phyloP scores from a whole-genome alignment of 352 stramenopile species.

The Phytophthora litchii region DNA sequence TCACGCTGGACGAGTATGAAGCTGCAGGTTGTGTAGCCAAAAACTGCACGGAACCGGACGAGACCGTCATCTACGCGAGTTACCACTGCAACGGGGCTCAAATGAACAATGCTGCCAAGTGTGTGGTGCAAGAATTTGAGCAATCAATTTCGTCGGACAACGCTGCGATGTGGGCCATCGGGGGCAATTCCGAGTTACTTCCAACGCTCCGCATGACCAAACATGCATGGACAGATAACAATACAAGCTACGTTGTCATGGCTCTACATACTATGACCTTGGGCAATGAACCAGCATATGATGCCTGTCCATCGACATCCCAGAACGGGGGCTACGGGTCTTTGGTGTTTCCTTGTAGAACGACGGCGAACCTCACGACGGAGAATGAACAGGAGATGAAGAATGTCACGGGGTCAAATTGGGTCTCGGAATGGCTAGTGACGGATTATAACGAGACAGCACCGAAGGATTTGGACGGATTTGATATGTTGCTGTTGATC shows the following conservation, averaged over 20 bases:
- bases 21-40: conserved; percentile 14
- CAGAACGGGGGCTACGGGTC: conserved; percentile 31
- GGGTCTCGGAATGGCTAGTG: conserved; percentile 38
- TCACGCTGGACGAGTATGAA: conserved; percentile 30
- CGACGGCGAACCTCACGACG: conserved; percentile 14
- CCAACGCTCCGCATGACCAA: conserved; percentile 15
- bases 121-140: conserved; percentile 31
- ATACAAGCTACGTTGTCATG: conserved; percentile 24
- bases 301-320: conserved; percentile 11
- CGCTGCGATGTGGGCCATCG: conserved; percentile 34
- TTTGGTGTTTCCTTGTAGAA: conserved; percentile 43
- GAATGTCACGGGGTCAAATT: conserved; percentile 7
- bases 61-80: conserved; percentile 9
- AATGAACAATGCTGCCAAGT: conserved; percentile 44
- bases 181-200: conserved; percentile 11
- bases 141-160: conserved; percentile 6
- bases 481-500: conserved; percentile 24
- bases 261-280: conserved; percentile 25
- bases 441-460: conserved; percentile 13
- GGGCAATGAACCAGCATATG: conserved; percentile 32
- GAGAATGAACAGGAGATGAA: conserved; percentile 15
- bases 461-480: conserved; percentile 8
- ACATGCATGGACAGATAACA: conserved; percentile 25
- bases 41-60: conserved; percentile 35
- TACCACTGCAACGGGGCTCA: conserved; percentile 35